Percentiles rank a stretch among this genome's conserved stretches.
Conservation (phyloP, 306 rosid genomes). For the Ochetophila trinervis region DNA sequence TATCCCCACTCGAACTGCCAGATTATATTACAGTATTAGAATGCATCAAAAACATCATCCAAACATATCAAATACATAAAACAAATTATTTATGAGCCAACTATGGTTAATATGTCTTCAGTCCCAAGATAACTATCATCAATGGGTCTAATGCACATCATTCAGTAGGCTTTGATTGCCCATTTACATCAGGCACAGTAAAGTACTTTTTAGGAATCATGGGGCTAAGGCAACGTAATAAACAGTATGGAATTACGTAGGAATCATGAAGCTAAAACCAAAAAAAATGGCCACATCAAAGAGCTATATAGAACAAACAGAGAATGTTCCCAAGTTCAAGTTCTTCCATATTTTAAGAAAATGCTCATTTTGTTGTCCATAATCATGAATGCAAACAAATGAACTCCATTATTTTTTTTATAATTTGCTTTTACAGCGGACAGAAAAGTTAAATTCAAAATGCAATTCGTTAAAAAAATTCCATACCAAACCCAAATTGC, state of each 20-base stretch:
- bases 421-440: background rate
- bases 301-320: background rate
- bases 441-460: background rate
- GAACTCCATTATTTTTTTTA: no score
- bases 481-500: slow-evolving; percentile 49
- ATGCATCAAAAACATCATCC: background rate
- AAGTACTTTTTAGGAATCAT: background rate
- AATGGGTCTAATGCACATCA: background rate
- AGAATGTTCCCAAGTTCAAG: no score
- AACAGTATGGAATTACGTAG: background rate
- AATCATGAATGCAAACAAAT: no score
- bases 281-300: background rate
- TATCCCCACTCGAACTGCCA: slow-evolving; percentile 39
- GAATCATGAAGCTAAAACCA: background rate
- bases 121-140: background rate
- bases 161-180: background rate
- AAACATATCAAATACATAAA: background rate
- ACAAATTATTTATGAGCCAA: background rate
- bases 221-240: background rate
- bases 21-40: slow-evolving; percentile 1
- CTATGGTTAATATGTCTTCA: background rate
- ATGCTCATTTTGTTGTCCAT: no score
- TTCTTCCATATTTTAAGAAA: no score
- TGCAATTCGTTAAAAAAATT: background rate
- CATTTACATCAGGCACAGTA: background rate